Evolutionary conservation across 1,139 yeast genomes (phyloP).

Genomic region (Candida tetrigidarum): DNA sequence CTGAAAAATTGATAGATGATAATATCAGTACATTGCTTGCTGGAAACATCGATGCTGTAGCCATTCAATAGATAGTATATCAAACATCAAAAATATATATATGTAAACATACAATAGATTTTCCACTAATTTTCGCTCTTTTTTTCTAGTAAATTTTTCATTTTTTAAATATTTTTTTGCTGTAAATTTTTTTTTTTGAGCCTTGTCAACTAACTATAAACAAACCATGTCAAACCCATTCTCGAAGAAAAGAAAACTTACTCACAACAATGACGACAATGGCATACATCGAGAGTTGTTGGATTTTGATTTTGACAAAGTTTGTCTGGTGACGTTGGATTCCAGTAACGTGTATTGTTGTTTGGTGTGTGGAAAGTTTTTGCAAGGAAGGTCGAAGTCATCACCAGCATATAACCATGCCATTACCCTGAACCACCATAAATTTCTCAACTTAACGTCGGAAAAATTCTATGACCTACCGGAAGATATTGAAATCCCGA

Average conservation of each 20-base stretch:
- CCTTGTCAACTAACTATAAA: too few species aligned
- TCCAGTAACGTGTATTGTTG: conserved; percentile 71
- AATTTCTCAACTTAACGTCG: conserved; percentile 58
- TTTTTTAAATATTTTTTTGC: neutral
- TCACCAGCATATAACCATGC: conserved; percentile 76
- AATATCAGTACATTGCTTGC: conserved; percentile 87
- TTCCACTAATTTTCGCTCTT: too few species aligned
- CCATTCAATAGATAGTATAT: conserved; percentile 63
- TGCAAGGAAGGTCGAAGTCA: conserved; percentile 64
- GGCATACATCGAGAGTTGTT: conserved; percentile 57
- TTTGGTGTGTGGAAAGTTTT: conserved; percentile 72
- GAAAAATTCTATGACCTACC: conserved; percentile 62
- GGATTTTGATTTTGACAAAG: conserved; percentile 73
- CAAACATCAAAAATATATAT: too few species aligned
- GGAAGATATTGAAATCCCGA: conserved; percentile 46
- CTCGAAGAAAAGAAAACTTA: conserved; percentile 9
- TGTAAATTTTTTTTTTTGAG: neutral
- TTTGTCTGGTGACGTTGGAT: conserved; percentile 67
- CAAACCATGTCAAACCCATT: conserved; percentile 13
- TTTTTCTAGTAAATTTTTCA: neutral
- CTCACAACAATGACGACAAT: conserved; percentile 41
- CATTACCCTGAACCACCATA: conserved; percentile 63
- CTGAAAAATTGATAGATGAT: conserved; percentile 84
- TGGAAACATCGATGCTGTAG: conserved; percentile 86
- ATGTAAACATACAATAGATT: too few species aligned